Percentiles rank a stretch among this genome's conserved stretches.
Conservation (phyloP, 2,329 filamentous ascomycete species). For the Sclerotinia trifoliorum region DNA sequence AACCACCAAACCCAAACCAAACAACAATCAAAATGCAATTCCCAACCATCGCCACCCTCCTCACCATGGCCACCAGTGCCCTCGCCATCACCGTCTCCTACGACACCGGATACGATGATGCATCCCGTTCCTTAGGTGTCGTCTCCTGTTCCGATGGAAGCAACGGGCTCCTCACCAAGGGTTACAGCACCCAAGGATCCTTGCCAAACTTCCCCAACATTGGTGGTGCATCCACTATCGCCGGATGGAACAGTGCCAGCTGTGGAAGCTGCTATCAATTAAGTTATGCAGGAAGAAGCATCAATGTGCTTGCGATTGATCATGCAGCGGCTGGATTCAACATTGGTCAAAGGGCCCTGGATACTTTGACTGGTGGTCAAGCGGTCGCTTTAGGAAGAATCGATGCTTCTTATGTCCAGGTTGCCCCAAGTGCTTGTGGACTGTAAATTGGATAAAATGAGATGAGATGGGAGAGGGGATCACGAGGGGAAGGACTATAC, state of each 20-base stretch:
- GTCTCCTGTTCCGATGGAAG: slow-evolving; percentile 67
- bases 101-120: slow-evolving; percentile 68
- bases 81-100: slow-evolving; percentile 58
- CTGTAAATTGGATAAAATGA: slow-evolving; percentile 26
- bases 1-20: neutral
- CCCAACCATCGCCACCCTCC: slow-evolving; percentile 41
- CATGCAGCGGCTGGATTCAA: slow-evolving; percentile 52
- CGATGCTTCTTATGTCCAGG: slow-evolving; percentile 49
- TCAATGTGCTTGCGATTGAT: slow-evolving; percentile 59
- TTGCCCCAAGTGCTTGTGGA: slow-evolving; percentile 47
- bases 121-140: slow-evolving; percentile 50
- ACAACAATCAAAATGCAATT: slow-evolving; percentile 45
- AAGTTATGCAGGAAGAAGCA: slow-evolving; percentile 50
- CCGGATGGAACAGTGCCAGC: slow-evolving; percentile 52
- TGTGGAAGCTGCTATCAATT: slow-evolving; percentile 62
- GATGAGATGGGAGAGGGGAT: no score
- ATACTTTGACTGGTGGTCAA: slow-evolving; percentile 54
- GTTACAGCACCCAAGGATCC: slow-evolving; percentile 51
- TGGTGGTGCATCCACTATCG: slow-evolving; percentile 53
- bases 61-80: slow-evolving; percentile 44
- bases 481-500: no score
- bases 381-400: slow-evolving; percentile 52
- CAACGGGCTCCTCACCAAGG: slow-evolving; percentile 62
- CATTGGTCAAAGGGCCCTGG: slow-evolving; percentile 56
- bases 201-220: slow-evolving; percentile 55